These are phyloP conservation scores for Irpex rosettiformis DNA, from an alignment of 1,284 basidiomycete genomes.

Conservation along the genomic window DNA sequence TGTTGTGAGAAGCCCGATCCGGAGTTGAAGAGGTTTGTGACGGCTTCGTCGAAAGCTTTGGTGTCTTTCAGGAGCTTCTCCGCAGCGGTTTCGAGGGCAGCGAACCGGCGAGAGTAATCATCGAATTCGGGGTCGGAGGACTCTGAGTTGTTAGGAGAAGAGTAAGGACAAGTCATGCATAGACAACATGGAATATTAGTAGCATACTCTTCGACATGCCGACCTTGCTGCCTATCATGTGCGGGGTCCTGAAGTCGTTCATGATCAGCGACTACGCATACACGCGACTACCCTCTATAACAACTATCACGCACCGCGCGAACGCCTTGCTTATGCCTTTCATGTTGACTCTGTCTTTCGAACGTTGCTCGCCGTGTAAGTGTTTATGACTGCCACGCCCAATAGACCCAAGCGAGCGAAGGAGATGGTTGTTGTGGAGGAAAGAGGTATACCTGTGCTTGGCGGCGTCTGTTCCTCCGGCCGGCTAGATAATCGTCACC, in stretches of 20 bases:
- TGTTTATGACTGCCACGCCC: neutral
- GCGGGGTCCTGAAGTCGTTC: slow-evolving; percentile 65
- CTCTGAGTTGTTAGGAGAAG: slow-evolving; percentile 42
- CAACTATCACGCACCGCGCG: slow-evolving; percentile 52
- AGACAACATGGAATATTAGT: too few relatives aligned
- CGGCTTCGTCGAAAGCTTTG: slow-evolving; percentile 82
- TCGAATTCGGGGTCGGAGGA: slow-evolving; percentile 87
- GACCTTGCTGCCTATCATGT: slow-evolving; percentile 79
- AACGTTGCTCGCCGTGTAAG: neutral
- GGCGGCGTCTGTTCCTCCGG: neutral
- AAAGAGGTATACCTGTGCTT: neutral
- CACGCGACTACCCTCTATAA: neutral
- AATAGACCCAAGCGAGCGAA: neutral
- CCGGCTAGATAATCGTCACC: neutral
- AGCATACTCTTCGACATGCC: slow-evolving; percentile 89
- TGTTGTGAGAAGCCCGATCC: slow-evolving; percentile 77
- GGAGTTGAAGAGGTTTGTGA: slow-evolving; percentile 79
- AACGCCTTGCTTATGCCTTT: slow-evolving; percentile 81
- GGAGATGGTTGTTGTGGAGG: neutral
- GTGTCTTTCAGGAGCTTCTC: slow-evolving; percentile 94
- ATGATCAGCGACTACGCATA: slow-evolving; percentile 3
- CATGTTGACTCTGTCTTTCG: slow-evolving; percentile 39
- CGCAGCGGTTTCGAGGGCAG: slow-evolving; percentile 73
- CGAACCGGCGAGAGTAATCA: slow-evolving; percentile 77
- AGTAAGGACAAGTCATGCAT: neutral